Evolutionary conservation across 2,329 filamentous ascomycete genomes (phyloP).

Genomic region (Claviceps sp.): DNA sequence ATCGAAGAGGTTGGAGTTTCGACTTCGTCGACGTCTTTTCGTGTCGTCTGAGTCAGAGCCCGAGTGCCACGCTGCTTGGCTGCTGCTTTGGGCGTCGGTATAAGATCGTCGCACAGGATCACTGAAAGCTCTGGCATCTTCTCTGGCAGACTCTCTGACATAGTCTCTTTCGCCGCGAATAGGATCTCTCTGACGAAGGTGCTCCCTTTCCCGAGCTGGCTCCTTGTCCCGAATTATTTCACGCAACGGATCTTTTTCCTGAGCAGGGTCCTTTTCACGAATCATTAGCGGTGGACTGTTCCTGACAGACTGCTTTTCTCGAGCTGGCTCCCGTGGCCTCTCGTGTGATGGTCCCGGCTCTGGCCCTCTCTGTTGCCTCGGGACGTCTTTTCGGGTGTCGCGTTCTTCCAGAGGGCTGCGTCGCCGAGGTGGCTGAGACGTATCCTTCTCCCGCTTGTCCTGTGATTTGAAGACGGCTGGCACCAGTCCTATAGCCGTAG

Average conservation of each 20-base stretch:
- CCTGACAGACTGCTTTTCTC: constrained; percentile 1
- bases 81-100: constrained; percentile 6
- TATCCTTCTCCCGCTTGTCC: constrained; percentile 23
- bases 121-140: constrained; percentile 3
- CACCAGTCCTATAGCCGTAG: constrained; percentile 32
- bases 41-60: constrained; percentile 29
- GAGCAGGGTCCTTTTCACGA: background rate
- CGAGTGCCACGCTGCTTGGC: constrained; percentile 19
- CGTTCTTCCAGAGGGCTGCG: constrained; percentile 20
- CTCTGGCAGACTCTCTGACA: constrained; percentile 25
- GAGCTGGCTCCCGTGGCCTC: constrained; percentile 1
- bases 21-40: constrained; percentile 25
- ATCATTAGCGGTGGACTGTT: constrained; percentile 1
- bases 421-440: constrained; percentile 15
- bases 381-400: constrained; percentile 9
- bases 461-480: constrained; percentile 23
- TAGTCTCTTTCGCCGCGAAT: constrained; percentile 11
- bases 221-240: constrained; percentile 5
- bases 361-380: constrained; percentile 9
- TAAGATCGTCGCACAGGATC: constrained; percentile 13
- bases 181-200: constrained; percentile 8
- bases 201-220: constrained; percentile 1
- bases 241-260: background rate
- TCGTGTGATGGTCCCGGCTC: constrained; percentile 4
- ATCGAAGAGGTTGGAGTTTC: constrained; percentile 31